These are phyloP conservation scores for Curvularia eragrostidis DNA, from an alignment of 2,329 filamentous ascomycete genomes.

Conservation along the genomic window DNA sequence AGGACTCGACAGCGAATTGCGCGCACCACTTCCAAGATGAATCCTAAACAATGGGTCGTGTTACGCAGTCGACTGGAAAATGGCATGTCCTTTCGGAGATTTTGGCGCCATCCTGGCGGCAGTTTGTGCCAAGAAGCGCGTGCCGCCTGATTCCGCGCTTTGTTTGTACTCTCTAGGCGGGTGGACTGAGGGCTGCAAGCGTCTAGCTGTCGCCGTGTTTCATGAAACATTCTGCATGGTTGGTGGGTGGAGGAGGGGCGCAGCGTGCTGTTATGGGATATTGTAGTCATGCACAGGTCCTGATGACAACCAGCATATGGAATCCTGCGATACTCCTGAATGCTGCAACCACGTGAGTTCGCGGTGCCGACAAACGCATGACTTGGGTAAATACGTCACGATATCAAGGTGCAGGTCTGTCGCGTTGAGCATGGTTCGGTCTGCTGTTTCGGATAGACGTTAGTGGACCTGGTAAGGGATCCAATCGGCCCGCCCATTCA, in stretches of 20 bases:
- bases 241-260: not conserved
- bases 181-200: not conserved
- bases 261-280: not conserved
- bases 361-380: conserved; percentile 2
- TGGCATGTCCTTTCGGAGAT: conserved; percentile 6
- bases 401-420: not conserved
- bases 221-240: conserved; percentile 5
- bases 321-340: conserved; percentile 7
- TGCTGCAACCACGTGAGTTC: conserved; percentile 1
- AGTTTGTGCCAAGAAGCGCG: not conserved
- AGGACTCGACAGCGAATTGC: not conserved
- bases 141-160: conserved; percentile 7
- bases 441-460: conserved; percentile 17
- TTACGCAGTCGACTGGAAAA: not conserved
- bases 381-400: conserved; percentile 3
- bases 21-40: not conserved
- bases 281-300: not conserved
- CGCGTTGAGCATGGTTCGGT: not conserved
- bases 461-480: conserved; percentile 3
- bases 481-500: conserved; percentile 11
- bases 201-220: conserved; percentile 10
- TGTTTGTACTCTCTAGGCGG: not conserved
- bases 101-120: conserved; percentile 7
- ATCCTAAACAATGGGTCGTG: too few species aligned
- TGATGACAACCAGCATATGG: conserved; percentile 1